phyloP scores from a whole-genome alignment of 2,329 filamentous ascomycete genomes.

The Stachybotrys elegans region DNA sequence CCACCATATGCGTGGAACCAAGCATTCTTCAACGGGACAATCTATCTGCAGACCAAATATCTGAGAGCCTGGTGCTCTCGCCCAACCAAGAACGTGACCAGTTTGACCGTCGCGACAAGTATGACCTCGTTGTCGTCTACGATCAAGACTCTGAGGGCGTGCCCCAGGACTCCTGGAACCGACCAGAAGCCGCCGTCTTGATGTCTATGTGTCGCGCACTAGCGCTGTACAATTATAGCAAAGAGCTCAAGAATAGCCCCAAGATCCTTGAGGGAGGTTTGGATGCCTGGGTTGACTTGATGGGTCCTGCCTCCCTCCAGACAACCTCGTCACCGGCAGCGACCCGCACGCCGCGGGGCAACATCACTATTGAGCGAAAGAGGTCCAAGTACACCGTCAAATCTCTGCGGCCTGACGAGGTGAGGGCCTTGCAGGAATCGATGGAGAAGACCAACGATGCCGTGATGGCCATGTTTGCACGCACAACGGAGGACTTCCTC shows the following conservation, averaged over 20 bases:
- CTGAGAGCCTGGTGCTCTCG: slow-evolving; percentile 65
- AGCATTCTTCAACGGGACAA: slow-evolving; percentile 64
- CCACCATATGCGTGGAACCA: slow-evolving; percentile 87
- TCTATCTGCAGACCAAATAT: slow-evolving; percentile 56
- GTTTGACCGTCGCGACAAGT: slow-evolving; percentile 69
- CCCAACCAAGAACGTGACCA: slow-evolving; percentile 69
- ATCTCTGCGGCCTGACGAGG: slow-evolving; percentile 75
- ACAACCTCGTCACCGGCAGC: slow-evolving; percentile 30
- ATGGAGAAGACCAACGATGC: slow-evolving; percentile 60
- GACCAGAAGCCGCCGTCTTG: slow-evolving; percentile 49
- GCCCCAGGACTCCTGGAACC: slow-evolving; percentile 21
- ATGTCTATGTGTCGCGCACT: slow-evolving; percentile 73
- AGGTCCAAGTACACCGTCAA: slow-evolving; percentile 48
- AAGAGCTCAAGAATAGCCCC: slow-evolving; percentile 66
- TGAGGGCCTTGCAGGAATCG: slow-evolving; percentile 73
- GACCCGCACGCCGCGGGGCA: slow-evolving; percentile 21
- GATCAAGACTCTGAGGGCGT: slow-evolving; percentile 63
- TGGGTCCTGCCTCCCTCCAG: slow-evolving; percentile 62
- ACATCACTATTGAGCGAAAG: slow-evolving; percentile 25
- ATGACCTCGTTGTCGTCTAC: slow-evolving; percentile 87
- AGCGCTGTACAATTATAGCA: slow-evolving; percentile 76
- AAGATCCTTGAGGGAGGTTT: slow-evolving; percentile 78
- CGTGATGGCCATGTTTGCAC: slow-evolving; percentile 51
- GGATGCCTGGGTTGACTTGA: slow-evolving; percentile 79
- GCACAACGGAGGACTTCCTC: slow-evolving; percentile 78